phyloP scores from a whole-genome alignment of 2,329 filamentous ascomycete genomes.

The Penicillium paneum region DNA sequence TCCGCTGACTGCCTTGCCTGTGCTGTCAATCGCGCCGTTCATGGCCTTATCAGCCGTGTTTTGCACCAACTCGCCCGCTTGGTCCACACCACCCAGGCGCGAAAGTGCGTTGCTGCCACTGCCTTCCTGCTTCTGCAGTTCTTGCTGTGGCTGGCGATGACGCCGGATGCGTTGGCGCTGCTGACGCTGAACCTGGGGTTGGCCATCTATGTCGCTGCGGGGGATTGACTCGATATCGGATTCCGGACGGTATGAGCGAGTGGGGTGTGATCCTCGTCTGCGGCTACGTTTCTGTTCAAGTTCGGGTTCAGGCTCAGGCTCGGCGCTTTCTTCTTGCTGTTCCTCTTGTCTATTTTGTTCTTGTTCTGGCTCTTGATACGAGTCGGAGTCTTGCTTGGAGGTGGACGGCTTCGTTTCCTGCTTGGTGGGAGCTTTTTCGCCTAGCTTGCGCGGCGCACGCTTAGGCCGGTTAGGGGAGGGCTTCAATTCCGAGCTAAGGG shows the following conservation, averaged over 20 bases:
- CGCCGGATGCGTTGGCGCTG: slow-evolving; percentile 27
- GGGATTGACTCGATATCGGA: slow-evolving; percentile 54
- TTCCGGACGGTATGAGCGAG: slow-evolving; percentile 19
- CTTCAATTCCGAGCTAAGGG: too few species aligned
- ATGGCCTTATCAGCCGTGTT: slow-evolving; percentile 49
- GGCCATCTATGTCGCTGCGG: slow-evolving; percentile 49
- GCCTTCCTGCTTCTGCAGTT: slow-evolving; percentile 36
- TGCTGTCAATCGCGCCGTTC: slow-evolving; percentile 36
- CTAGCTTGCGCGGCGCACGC: too few species aligned
- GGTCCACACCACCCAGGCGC: slow-evolving; percentile 50
- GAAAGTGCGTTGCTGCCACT: slow-evolving; percentile 42
- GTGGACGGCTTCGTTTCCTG: too few species aligned
- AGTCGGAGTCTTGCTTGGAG: too few species aligned
- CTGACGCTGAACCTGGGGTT: slow-evolving; percentile 18
- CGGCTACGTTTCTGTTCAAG: slow-evolving; percentile 42
- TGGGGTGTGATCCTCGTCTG: slow-evolving; percentile 14
- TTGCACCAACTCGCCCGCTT: slow-evolving; percentile 55
- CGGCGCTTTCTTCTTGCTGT: background rate
- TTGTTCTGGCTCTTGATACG: too few species aligned
- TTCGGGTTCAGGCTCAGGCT: slow-evolving; percentile 30
- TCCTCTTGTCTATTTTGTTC: slow-evolving; percentile 9
- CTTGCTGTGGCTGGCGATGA: slow-evolving; percentile 50
- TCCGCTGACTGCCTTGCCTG: slow-evolving; percentile 43
- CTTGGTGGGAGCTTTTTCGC: too few species aligned
- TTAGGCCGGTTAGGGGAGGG: too few species aligned